Percentiles rank a stretch among this genome's conserved stretches.
Evolutionary conservation across 352 stramenopile genomes (phyloP).

Genomic region (Pythium phragmiticola): DNA sequence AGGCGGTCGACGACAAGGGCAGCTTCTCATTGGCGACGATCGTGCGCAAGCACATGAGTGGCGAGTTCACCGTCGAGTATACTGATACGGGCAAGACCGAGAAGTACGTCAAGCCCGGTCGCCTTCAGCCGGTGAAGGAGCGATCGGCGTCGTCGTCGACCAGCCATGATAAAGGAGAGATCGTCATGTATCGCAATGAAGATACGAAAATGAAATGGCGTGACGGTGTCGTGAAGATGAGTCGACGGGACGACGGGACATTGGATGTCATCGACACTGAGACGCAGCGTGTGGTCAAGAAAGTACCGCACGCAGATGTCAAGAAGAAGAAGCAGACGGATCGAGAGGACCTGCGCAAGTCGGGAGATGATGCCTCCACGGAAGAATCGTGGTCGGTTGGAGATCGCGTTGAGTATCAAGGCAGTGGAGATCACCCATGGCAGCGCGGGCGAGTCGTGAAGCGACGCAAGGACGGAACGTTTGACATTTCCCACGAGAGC

Average conservation of each 20-base stretch:
- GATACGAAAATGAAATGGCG: conserved; percentile 29
- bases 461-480: conserved; percentile 44
- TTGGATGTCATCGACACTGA: conserved; percentile 38
- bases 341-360: background rate
- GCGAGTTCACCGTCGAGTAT: conserved; percentile 30
- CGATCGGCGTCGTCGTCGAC: conserved; percentile 7
- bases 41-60: conserved; percentile 26
- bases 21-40: conserved; percentile 12
- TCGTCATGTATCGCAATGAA: conserved; percentile 24
- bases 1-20: conserved; percentile 15
- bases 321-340: conserved; percentile 20
- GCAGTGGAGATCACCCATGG: conserved; percentile 37
- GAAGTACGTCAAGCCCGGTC: conserved; percentile 21
- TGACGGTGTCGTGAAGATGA: conserved; percentile 31
- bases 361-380: background rate
- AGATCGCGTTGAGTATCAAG: conserved; percentile 43
- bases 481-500: conserved; percentile 45
- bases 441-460: conserved; percentile 31
- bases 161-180: conserved; percentile 23
- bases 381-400: conserved; percentile 26
- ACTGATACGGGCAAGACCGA: conserved; percentile 22
- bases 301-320: conserved; percentile 25
- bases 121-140: conserved; percentile 12
- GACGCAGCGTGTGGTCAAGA: conserved; percentile 32
- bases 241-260: conserved; percentile 30